A percentile compares a stretch with the other conserved stretches of the same genome.
phyloP scores from a whole-genome alignment of 169 alveolate genomes.

The Cyclospora cayetanensis region DNA sequence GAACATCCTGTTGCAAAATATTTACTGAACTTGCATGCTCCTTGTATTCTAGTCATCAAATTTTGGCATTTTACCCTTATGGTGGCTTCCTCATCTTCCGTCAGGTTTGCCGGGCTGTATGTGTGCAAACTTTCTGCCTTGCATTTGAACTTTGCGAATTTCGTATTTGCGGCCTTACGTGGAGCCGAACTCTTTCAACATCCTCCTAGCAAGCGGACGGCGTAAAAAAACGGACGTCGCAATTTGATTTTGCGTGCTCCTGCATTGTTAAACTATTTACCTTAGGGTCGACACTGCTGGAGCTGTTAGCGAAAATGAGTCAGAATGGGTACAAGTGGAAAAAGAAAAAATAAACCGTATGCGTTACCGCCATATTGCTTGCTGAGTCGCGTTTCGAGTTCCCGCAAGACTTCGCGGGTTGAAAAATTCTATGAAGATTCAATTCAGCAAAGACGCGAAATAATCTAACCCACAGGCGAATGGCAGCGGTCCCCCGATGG shows the following conservation, averaged over 20 bases:
- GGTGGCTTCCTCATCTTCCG: constrained; percentile 3
- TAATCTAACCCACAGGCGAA: not conserved
- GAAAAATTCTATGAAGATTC: not conserved
- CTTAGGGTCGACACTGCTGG: constrained; percentile 39
- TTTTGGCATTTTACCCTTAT: not conserved
- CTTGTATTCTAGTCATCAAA: not conserved
- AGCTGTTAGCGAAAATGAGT: not conserved
- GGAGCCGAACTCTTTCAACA: constrained; percentile 20
- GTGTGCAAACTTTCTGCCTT: not conserved
- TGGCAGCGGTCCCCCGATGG: not conserved
- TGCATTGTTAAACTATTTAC: not conserved
- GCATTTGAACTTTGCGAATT: not conserved
- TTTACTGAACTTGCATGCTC: not conserved
- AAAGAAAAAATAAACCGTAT: not conserved
- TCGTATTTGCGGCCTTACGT: not conserved
- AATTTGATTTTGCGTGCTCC: not conserved
- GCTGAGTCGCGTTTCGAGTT: constrained; percentile 39
- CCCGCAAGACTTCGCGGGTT: not conserved
- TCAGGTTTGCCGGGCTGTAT: constrained; percentile 20
- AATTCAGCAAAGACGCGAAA: not conserved
- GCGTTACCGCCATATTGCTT: constrained; percentile 58
- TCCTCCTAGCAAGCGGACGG: not conserved
- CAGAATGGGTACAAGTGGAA: not conserved
- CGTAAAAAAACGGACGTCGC: not conserved
- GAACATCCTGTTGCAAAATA: not conserved